Evolutionary conservation across 2,329 filamentous ascomycete genomes (phyloP), one percentile per base, ranked within the genome.

Genomic region (Xylaria multiplex): DNA sequence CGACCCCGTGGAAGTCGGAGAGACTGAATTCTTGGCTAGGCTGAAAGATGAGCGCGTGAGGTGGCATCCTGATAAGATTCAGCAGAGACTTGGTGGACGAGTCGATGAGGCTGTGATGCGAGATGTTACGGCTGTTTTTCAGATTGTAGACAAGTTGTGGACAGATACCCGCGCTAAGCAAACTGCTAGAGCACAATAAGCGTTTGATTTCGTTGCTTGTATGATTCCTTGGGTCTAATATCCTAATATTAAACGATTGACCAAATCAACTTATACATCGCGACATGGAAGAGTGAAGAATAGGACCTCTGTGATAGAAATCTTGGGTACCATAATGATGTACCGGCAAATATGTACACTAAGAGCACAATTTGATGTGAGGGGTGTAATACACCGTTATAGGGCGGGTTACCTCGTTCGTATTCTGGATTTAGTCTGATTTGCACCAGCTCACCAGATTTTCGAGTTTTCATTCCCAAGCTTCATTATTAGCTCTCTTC

Each of bases 61-160:
- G 16, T 99, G 96, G 96, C 96, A 99, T 81, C 96, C 96, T 3
- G 96, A 99, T 80, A 99, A 98, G 83, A 91, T 98, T 62, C 93
- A 97, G 82, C 96, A 97, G 80, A 88, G 89, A 59, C 90, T 97
- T 66, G 92, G 93, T 2, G 88, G 86, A 0, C 81, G 87, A 65
- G 88, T 97, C 55, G 90, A 94, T 54, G 84, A 88, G 27, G 85
- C 85, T 3, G 88, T 92, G 2, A 90, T 97, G 85, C 88, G 88
- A 75, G 85, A 89, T 60, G 92, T 97, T 48, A 99, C 95, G 11
- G 91, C 92, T 6, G 90, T 97, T 9, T 99, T 98, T 75, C 95
- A 98, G 80, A 89, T 93, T 35, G 86, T 98, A 53, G 96, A 99
- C 81, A 84, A 82, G 58, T 79, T 97, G 73, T 97, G 93, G 91